phyloP scores from a whole-genome alignment of 306 rosid species.

The Malus fusca region DNA sequence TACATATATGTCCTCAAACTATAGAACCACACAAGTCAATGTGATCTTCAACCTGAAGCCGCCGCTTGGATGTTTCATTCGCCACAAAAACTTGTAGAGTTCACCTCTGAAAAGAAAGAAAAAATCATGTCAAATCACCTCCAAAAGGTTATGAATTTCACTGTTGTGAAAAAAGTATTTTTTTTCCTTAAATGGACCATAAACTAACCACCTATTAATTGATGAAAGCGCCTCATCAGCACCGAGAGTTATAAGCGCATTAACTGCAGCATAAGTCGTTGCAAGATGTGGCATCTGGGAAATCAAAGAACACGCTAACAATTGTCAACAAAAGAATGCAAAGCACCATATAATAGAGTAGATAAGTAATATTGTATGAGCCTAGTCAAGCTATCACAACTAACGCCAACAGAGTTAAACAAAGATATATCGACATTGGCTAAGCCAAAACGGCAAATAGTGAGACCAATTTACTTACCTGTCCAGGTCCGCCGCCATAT shows the following conservation, averaged over 20 bases:
- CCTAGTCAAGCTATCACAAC: too few species aligned
- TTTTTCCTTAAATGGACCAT: slow-evolving; percentile 10
- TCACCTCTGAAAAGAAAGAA: slow-evolving; percentile 43
- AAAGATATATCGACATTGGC: slow-evolving; percentile 4
- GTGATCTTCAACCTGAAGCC: slow-evolving; percentile 65
- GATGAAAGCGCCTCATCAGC: slow-evolving; percentile 67
- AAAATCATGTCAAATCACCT: slow-evolving; percentile 21
- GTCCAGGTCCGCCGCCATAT: slow-evolving; percentile 95
- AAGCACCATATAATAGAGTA: background rate
- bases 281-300: slow-evolving; percentile 94
- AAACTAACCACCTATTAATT: slow-evolving; percentile 81
- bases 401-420: background rate
- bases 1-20: slow-evolving; percentile 1
- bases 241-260: slow-evolving; percentile 75
- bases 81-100: slow-evolving; percentile 49
- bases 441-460: background rate
- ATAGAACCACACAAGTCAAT: slow-evolving; percentile 11
- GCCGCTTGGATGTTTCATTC: slow-evolving; percentile 78
- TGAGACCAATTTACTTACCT: slow-evolving; percentile 49
- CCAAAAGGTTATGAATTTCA: slow-evolving; percentile 2
- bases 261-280: slow-evolving; percentile 91
- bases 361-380: background rate
- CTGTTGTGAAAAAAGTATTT: background rate
- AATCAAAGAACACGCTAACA: background rate
- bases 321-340: background rate